Conservation (phyloP, 257 asterid genomes). For the Plantago elongata region DNA sequence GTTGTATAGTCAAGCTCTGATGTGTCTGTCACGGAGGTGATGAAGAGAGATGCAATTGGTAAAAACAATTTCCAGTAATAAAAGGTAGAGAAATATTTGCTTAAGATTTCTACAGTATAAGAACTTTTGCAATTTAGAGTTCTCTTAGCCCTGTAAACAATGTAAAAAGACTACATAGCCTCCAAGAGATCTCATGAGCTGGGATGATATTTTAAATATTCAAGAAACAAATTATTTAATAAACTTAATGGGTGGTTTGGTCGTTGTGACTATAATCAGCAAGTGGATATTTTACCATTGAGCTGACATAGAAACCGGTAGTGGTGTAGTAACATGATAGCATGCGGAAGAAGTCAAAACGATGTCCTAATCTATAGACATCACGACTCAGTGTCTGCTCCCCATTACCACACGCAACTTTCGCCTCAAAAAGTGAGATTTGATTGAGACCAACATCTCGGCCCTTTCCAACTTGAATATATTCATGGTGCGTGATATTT, state of each 20-base stretch:
- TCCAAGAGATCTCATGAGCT: too few species aligned
- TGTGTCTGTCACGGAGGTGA: too few species aligned
- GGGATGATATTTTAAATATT: too few species aligned
- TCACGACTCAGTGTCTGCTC: conserved; percentile 96
- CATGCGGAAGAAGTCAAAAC: conserved; percentile 97
- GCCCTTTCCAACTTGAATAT: conserved; percentile 94
- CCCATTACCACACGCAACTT: conserved; percentile 96
- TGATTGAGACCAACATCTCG: conserved; percentile 97
- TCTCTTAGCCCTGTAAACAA: too few species aligned
- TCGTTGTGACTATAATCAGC: conserved; percentile 9
- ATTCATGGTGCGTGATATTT: conserved; percentile 87
- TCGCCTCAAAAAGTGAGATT: conserved; percentile 93
- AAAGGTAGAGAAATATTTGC: too few species aligned
- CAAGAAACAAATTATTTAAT: too few species aligned
- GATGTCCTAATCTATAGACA: conserved; percentile 89
- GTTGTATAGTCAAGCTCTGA: too few species aligned
- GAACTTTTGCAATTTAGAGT: too few species aligned
- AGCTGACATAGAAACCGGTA: conserved; percentile 83
- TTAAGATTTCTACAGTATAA: too few species aligned
- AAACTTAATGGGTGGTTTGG: not conserved
- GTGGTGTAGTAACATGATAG: conserved; percentile 77
- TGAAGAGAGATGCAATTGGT: too few species aligned
- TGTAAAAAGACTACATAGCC: too few species aligned
- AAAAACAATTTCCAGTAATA: too few species aligned
- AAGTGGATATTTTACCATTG: conserved; percentile 60